Conservation (phyloP, 495 filamentous ascomycete species). For the Penicillium coprophilum region DNA sequence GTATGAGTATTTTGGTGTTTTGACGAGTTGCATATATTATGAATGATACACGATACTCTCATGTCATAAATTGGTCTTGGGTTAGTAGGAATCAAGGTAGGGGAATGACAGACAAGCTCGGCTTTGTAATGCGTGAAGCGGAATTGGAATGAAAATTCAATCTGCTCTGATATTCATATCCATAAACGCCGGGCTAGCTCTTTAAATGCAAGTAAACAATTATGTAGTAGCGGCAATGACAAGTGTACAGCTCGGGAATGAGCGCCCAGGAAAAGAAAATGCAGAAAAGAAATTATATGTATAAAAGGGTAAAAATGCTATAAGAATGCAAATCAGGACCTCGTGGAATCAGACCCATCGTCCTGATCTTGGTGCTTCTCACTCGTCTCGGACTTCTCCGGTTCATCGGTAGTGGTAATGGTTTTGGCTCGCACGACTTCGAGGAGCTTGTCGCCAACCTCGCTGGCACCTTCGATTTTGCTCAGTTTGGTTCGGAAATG, state of each 20-base stretch:
- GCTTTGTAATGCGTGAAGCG: neutral
- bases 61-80: too few species aligned
- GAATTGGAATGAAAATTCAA: neutral
- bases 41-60: neutral
- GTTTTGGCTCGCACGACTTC: constrained; percentile 65
- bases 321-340: constrained; percentile 11
- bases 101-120: neutral
- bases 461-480: constrained; percentile 77
- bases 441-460: constrained; percentile 65
- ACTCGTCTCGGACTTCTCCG: constrained; percentile 14
- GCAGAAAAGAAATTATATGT: constrained; percentile 22
- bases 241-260: constrained; percentile 22
- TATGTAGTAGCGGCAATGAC: constrained; percentile 21
- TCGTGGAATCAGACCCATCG: constrained; percentile 17
- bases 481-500: constrained; percentile 70
- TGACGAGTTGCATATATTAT: neutral
- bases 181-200: constrained; percentile 28
- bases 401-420: constrained; percentile 23
- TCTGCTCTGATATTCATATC: constrained; percentile 12
- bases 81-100: too few species aligned
- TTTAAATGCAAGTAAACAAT: constrained; percentile 25
- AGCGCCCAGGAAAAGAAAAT: neutral
- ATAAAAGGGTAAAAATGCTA: neutral
- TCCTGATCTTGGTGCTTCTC: constrained; percentile 17
- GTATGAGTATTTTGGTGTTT: neutral